Base-by-base conservation (phyloP, 495 filamentous ascomycete genomes). In the Bryoglossum gracile region DNA sequence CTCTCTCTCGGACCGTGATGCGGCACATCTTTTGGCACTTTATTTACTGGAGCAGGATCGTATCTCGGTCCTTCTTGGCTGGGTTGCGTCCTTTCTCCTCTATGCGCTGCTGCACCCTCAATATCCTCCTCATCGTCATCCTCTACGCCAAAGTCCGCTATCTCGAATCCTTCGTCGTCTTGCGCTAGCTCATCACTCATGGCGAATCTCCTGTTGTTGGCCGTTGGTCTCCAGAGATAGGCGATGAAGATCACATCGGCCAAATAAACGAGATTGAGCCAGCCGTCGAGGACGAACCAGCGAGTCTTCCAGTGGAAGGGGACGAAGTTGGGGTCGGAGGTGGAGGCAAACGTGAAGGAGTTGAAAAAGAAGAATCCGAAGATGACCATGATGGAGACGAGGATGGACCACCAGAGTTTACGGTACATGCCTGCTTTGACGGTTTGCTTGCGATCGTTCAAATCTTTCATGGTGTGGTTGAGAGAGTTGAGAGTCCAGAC, bases 121-220 rank as follows among this genome's bases (percentile, higher is more conserved):
- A 24, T 17, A 24, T 77, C 72, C 52, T 84, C 78, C 55, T 96
- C 91, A 36, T 89, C 75, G 0, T 77, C 82, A 62, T 88, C 73
- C 25, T 76, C 74, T n/a, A 65, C 86, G 22, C 87, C 88, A 40
- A 99, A 85, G 30, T 89, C 90, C 43, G 86, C 85, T 56, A 99
- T 95, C 63, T 99, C 94, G 58, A 99, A 97, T 9, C 89, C 92
- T 19, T 76, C 76, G 60, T 97, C 94, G 57, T 99, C 92, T 65
- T 99, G 92, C 5, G 94, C 92, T 60, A 99, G 81, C 80, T 98
- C 92, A 58, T 99, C 92, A 68, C 86, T 91, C 92, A 99, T 99
- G 25, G 92, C 92, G 61, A 99, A 99, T 50, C 92, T 78, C 57
- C 91, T 75, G 69, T 99, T 99, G 65, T 99, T 97, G 32, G 82